Base-by-base conservation (phyloP, 2,329 filamentous ascomycete genomes). In the Knoxdaviesia capensis region DNA sequence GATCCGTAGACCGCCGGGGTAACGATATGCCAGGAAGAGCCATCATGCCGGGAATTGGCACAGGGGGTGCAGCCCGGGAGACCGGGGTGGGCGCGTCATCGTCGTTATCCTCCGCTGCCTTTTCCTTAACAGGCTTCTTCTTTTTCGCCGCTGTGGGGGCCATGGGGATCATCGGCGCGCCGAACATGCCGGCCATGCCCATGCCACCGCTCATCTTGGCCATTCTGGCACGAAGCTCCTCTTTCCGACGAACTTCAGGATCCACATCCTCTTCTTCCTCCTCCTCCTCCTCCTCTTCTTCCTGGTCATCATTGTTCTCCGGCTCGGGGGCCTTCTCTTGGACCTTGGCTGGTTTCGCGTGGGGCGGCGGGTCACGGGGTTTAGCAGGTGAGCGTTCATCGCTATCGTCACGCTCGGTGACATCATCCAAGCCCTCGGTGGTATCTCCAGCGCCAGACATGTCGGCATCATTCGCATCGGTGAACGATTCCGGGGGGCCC, bases 131-230 rank as follows among this genome's bases (percentile, higher is more conserved):
- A 5, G 49, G 7, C 53, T 70, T 71, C 56, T 75, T 76, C 58
- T 76, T 76, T 54, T 64, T 61, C 7, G 63, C 56, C 6, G 63
- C 51, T 31, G 62, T 54, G n/a, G 60, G 58, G 29, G 58, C 56
- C 61, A 80, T 69, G 10, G 77, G 71, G 56, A 85, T 72, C 45
- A 74, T 75, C 34, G 77, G 74, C 20, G 72, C 71, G 11, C 83
- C 84, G 57, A 93, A 92, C 77, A 96, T 90, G 51, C 85, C 84
- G 55, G 85, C 77, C 80, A 96, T 93, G 39, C 85, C 85, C 84
- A 94, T 94, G 28, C 88, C 88, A 43, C 88, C 88, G 50, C 88
- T 93, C 80, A 98, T 90, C 62, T 94, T 94, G 38, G 90, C 90
- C 85, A 98, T 98, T 51, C 90, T 77, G 47, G 90, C 86, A 46